These are phyloP conservation scores for Cutaneotrichosporon cyanovorans DNA, from an alignment of 1,284 basidiomycete species.

Conservation along the genomic window DNA sequence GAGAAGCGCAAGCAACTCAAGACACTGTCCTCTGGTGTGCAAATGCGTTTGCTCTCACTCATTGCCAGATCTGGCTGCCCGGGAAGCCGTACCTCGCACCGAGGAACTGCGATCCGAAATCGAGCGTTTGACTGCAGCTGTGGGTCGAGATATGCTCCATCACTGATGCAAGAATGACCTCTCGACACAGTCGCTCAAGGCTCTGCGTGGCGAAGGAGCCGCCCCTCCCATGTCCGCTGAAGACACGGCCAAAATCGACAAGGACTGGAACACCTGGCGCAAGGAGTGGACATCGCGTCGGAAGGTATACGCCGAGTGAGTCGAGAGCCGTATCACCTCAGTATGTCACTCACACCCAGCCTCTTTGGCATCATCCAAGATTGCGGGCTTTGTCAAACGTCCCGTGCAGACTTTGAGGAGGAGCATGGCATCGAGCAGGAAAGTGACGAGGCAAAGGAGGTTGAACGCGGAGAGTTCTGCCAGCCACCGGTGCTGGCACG, in stretches of 20 bases:
- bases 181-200: constrained; percentile 22
- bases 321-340: too few species aligned
- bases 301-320: constrained; percentile 43
- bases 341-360: constrained; percentile 18
- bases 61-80: constrained; percentile 55
- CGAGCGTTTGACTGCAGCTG: constrained; percentile 29
- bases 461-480: constrained; percentile 40
- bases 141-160: constrained; percentile 4
- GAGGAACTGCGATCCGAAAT: constrained; percentile 50
- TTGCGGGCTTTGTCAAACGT: constrained; percentile 17
- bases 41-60: not conserved
- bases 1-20: constrained; percentile 58
- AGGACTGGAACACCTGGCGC: constrained; percentile 39
- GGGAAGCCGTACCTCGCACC: constrained; percentile 61
- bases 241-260: constrained; percentile 37
- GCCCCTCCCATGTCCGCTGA: constrained; percentile 26
- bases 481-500: too few species aligned
- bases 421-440: constrained; percentile 37
- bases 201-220: constrained; percentile 18
- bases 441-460: constrained; percentile 30
- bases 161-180: constrained; percentile 25
- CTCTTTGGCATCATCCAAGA: constrained; percentile 30
- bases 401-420: constrained; percentile 31
- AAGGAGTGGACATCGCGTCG: constrained; percentile 40
- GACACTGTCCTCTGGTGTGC: constrained; percentile 51